Conservation (phyloP, 129 eudicot genomes). For the Heracleum sosnowskyi region DNA sequence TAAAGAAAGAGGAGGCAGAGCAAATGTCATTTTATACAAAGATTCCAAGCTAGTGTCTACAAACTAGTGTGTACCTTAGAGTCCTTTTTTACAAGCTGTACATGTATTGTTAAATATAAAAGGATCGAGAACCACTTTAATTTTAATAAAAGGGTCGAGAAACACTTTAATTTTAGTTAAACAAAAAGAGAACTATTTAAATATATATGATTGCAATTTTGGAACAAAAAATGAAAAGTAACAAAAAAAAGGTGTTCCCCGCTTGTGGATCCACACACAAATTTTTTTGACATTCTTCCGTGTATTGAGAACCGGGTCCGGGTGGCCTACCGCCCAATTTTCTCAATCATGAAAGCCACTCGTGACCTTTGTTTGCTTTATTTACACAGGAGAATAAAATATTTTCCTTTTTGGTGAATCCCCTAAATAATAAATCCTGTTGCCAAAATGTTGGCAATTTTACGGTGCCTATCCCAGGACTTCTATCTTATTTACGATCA, state of each 20-base stretch:
- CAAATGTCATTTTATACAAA: slow-evolving; percentile 22
- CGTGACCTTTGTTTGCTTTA: neutral
- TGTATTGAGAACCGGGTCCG: slow-evolving; percentile 12
- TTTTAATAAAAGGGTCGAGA: no score
- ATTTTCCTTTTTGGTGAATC: no score
- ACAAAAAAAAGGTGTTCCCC: neutral
- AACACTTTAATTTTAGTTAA: neutral
- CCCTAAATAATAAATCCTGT: no score
- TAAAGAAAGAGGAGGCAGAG: slow-evolving; percentile 7
- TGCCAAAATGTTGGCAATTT: no score
- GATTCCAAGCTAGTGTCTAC: slow-evolving; percentile 12
- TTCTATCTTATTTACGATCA: no score
- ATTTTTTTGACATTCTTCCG: neutral
- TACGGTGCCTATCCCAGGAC: no score
- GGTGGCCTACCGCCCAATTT: slow-evolving; percentile 15
- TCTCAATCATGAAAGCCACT: slow-evolving; percentile 8
- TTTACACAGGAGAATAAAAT: no score
- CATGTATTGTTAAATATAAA: no score
- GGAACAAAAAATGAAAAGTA: neutral
- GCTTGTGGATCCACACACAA: neutral
- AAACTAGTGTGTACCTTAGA: neutral
- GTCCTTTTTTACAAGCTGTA: slow-evolving; percentile 12
- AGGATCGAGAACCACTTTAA: slow-evolving; percentile 6
- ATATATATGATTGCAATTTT: neutral
- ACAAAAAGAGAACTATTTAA: neutral